phyloP scores from a whole-genome alignment of 2,329 filamentous ascomycete genomes.

The Zymoseptoria passerinii region DNA sequence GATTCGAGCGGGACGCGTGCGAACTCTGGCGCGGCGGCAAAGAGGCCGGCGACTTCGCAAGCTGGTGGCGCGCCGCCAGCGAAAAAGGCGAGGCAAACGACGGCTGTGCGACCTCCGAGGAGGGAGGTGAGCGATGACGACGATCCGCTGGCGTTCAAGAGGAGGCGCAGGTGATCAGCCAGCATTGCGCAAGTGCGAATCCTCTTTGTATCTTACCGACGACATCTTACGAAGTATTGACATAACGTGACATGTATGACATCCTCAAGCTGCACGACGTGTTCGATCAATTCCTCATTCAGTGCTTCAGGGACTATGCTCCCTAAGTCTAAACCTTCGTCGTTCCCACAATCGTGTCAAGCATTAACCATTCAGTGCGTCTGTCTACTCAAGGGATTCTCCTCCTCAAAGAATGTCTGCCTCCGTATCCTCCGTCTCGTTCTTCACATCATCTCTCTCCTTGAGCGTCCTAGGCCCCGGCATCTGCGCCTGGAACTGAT shows the following conservation, averaged over 20 bases:
- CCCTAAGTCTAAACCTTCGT: neutral
- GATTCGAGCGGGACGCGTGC: slow-evolving; percentile 17
- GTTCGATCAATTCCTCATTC: neutral
- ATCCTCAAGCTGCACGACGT: neutral
- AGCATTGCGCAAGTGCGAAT: neutral
- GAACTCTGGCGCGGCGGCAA: slow-evolving; percentile 18
- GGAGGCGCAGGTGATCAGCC: slow-evolving; percentile 18
- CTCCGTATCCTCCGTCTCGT: slow-evolving; percentile 10
- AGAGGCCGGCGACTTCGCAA: slow-evolving; percentile 20
- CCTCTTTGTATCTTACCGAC: neutral
- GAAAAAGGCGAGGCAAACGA: slow-evolving; percentile 28
- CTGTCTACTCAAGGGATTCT: neutral
- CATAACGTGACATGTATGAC: neutral
- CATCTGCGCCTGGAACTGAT: slow-evolving; percentile 49
- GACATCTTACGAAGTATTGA: neutral
- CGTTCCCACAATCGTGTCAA: neutral
- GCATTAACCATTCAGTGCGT: neutral
- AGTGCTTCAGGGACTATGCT: neutral
- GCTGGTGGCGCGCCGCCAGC: slow-evolving; percentile 14
- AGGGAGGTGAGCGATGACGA: slow-evolving; percentile 41
- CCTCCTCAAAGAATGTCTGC: neutral
- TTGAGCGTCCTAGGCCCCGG: slow-evolving; percentile 25
- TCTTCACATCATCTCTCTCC: slow-evolving; percentile 13
- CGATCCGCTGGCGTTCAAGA: slow-evolving; percentile 48
- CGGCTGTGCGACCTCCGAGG: slow-evolving; percentile 15